Base-by-base conservation (phyloP, 2,329 filamentous ascomycete genomes). In the Ustilaginoidea virens region DNA sequence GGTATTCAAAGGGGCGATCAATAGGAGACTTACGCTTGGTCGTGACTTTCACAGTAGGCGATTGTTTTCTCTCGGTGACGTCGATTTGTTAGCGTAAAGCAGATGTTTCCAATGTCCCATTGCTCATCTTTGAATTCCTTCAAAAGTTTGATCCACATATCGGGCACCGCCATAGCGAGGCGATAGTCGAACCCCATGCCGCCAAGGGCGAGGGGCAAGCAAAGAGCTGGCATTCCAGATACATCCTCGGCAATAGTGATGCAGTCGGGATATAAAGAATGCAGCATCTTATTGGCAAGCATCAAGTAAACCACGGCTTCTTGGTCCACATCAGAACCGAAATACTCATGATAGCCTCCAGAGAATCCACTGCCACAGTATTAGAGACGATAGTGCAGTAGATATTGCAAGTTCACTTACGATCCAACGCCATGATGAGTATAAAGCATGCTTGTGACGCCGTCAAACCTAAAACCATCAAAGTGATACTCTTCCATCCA, bases 401-500 rank as follows among this genome's bases (percentile, higher is more conserved):
- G 4, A 7, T 19, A 16, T 6, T 8, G 12, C 7, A 13, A 24
- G 15, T 26, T 18, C 33, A 57, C 81, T 66, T 62, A 90, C 74
- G 86, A 92, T 63, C 90, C 90, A 54, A 98, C 93, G 26, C 90
- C 90, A 49, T 98, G 90, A 49, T 98, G 90, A 11, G 63, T 60
- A 53, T 98, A 98, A 33, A 98, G 75, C 85, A 98, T 98, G 58
- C 86, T 94, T 2, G 90, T 98, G 29, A 98, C 90, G 39, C 90
- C 90, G 42, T 98, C 90, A 45, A 98, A 98, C 23, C 90, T 74
- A 67, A 96, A 98, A 15, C 90, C 90, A 48, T 98, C 90, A 48
- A 98, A 96, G 23, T 74, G 63, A 47, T 94, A 98, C 56, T 94
- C 86, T 32, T 96, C 87, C 86, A 98, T 96, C 86, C 90, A 98